Conservation (phyloP, 2,329 filamentous ascomycete species). For the Blumeria hordei region DNA sequence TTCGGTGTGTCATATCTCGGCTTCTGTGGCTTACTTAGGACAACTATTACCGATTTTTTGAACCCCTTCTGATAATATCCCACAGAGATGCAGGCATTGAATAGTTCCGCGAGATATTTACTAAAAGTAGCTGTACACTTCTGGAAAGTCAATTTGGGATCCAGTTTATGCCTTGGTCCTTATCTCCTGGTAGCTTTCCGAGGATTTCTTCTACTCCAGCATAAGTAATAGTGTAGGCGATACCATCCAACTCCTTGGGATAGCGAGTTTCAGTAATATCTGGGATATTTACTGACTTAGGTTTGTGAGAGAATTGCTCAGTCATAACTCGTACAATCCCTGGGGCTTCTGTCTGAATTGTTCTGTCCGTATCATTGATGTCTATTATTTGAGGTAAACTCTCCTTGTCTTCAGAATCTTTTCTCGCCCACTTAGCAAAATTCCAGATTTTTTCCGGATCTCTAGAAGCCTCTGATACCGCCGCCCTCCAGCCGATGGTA, state of each 20-base stretch:
- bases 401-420: not conserved
- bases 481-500: not conserved
- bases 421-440: not conserved
- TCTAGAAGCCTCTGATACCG: not conserved
- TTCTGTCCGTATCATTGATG: not conserved
- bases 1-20: no score
- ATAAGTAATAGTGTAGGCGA: not conserved
- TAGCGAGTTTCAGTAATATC: not conserved
- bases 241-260: not conserved
- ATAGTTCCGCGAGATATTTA: no score
- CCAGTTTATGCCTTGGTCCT: no score
- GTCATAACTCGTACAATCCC: not conserved
- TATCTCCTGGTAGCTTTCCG: not conserved
- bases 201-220: not conserved
- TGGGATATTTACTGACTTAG: not conserved
- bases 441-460: not conserved
- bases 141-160: no score
- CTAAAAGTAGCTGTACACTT: no score
- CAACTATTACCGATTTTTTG: no score
- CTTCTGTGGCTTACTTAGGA: no score
- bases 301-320: not conserved
- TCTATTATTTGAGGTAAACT: not conserved
- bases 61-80: no score
- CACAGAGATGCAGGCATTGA: no score
- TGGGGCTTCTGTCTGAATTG: not conserved